A percentile compares a stretch with the other conserved stretches of the same genome.
These are phyloP conservation scores for Alternaria metachromatica DNA, from an alignment of 2,329 filamentous ascomycete species.

Conservation along the genomic window DNA sequence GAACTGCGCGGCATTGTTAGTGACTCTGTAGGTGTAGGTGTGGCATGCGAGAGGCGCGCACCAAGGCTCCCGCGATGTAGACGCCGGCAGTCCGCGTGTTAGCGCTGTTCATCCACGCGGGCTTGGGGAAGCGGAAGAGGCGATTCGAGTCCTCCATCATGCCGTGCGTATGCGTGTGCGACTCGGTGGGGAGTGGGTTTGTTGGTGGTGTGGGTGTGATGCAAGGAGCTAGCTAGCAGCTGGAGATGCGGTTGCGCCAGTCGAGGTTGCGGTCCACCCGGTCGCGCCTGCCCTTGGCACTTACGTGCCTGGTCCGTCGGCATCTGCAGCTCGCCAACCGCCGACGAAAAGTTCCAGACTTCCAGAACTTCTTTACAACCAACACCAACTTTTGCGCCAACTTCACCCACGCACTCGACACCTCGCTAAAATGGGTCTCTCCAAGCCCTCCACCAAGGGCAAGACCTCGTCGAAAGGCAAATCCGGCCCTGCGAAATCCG, in stretches of 20 bases:
- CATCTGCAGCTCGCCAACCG: background rate
- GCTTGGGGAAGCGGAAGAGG: conserved; percentile 72
- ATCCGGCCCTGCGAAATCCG: conserved; percentile 25
- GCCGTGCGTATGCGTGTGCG: conserved; percentile 1
- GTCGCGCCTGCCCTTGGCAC: conserved; percentile 16
- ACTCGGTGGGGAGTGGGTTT: background rate
- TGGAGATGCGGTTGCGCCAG: conserved; percentile 23
- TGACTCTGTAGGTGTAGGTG: background rate
- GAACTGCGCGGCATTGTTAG: conserved; percentile 58
- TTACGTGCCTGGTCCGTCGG: conserved; percentile 17
- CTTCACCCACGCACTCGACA: background rate
- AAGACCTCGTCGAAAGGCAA: conserved; percentile 34
- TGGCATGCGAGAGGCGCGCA: conserved; percentile 47
- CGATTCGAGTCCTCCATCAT: conserved; percentile 58
- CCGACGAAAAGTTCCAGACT: background rate
- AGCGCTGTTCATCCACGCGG: conserved; percentile 70
- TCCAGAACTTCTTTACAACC: background rate
- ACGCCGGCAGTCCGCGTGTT: conserved; percentile 69
- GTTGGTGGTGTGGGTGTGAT: conserved; percentile 15
- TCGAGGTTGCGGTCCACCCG: conserved; percentile 36
- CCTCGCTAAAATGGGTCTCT: conserved; percentile 33
- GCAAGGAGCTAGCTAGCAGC: conserved; percentile 19
- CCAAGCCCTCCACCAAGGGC: conserved; percentile 34
- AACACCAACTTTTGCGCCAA: background rate
- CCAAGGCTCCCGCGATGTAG: conserved; percentile 70